A percentile compares a stretch with the other conserved stretches of the same genome.
phyloP scores from a whole-genome alignment of 192 early-diverging fungal genomes.

The Coemansia sp. region DNA sequence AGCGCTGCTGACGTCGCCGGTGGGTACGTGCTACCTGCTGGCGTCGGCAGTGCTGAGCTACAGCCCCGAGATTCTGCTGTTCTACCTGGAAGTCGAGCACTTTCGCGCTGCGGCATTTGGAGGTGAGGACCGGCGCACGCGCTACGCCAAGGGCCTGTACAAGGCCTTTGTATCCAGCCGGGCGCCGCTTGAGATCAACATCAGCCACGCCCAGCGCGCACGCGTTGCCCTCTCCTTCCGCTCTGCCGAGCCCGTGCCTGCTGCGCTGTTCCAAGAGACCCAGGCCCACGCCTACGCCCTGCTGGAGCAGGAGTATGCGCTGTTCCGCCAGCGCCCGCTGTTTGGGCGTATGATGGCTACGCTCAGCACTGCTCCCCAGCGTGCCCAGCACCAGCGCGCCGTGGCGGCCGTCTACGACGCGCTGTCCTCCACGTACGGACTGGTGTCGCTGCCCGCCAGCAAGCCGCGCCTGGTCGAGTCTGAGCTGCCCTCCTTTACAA shows the following conservation, averaged over 20 bases:
- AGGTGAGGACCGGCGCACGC: conserved; percentile 30
- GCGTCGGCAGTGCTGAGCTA: conserved; percentile 38
- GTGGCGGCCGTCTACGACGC: conserved; percentile 42
- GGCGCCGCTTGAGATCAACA: conserved; percentile 53
- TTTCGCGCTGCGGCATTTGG: conserved; percentile 37
- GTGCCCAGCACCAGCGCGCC: conserved; percentile 25
- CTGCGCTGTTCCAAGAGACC: conserved; percentile 40
- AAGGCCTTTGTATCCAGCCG: conserved; percentile 51
- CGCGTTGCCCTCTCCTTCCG: conserved; percentile 30
- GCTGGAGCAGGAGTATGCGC: conserved; percentile 44
- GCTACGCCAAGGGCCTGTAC: conserved; percentile 54
- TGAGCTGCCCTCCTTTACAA: conserved; percentile 41
- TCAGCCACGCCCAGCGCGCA: conserved; percentile 46
- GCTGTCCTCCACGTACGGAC: conserved; percentile 29
- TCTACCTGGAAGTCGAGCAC: conserved; percentile 51
- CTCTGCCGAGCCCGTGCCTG: conserved; percentile 13
- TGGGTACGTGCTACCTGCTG: conserved; percentile 51
- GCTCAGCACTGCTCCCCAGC: conserved; percentile 8
- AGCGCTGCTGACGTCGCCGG: conserved; percentile 47
- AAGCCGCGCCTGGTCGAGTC: conserved; percentile 39
- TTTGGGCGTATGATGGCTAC: conserved; percentile 47
- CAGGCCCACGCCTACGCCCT: conserved; percentile 39
- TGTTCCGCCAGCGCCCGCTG: conserved; percentile 51
- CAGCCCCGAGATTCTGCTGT: conserved; percentile 47
- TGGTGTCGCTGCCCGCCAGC: conserved; percentile 23